phyloP scores from a whole-genome alignment of 2,329 filamentous ascomycete genomes.

The Blastomyces percursus region DNA sequence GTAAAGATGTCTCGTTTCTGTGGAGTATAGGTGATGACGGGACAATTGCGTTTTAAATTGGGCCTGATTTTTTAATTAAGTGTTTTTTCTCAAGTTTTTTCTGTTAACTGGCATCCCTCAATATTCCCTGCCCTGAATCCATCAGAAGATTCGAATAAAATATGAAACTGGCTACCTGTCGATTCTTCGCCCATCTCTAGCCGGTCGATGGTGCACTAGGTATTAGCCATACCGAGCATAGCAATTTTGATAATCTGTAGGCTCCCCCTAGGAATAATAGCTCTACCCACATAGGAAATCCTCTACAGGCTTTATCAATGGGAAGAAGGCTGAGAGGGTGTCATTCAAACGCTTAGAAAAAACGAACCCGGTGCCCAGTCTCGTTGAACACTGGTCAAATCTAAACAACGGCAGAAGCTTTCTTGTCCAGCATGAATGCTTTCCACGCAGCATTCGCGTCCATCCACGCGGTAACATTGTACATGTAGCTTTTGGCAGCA shows the following conservation, averaged over 20 bases:
- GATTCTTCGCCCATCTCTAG: neutral
- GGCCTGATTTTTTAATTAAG: neutral
- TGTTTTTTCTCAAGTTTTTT: neutral
- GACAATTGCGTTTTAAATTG: neutral
- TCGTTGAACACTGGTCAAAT: neutral
- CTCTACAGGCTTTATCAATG: neutral
- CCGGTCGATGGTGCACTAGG: neutral
- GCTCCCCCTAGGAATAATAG: neutral
- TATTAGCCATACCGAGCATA: neutral
- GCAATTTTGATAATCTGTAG: neutral
- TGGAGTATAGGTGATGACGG: neutral
- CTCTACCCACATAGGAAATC: neutral
- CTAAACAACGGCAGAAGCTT: too few species aligned
- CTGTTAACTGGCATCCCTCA: neutral
- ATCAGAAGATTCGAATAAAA: neutral
- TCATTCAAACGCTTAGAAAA: neutral
- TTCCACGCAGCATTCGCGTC: too few species aligned
- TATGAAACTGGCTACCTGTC: neutral
- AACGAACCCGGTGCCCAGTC: neutral
- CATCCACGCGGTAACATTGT: too few species aligned
- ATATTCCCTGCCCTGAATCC: neutral
- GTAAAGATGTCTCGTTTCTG: too few species aligned
- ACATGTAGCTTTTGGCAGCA: too few species aligned
- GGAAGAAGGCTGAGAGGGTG: neutral
- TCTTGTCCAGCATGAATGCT: too few species aligned